Evolutionary conservation across 805 yeast species (phyloP), one percentile per base, ranked within the genome.

Genomic region (Allodekkera sacchari): DNA sequence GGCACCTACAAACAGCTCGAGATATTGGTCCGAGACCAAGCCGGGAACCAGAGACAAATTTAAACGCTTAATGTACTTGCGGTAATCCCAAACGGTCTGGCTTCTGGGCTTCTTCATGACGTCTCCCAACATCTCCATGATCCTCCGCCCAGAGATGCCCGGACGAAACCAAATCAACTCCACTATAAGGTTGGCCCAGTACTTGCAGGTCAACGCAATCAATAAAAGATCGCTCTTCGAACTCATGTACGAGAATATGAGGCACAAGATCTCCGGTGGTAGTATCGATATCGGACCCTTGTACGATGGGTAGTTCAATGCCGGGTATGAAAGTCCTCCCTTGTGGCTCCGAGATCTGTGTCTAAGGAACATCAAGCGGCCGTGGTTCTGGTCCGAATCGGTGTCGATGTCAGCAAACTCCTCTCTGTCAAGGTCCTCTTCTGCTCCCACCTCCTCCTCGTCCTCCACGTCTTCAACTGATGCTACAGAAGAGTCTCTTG

Each of bases 131-230:
- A 71, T 70, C 27, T 56, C 55, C 41, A 74, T 69, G 3, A 76
- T 63, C 2, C 51, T 37, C 28, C 63, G 66, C 37, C 65, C 63
- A 39, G 68, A 71, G 54, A 83, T 66, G 26, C 71, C 72, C 3
- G 96, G 96, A 37, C 97, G 71, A 50, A 83, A 83, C 94, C 96
- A 88, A 19, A 88, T 61, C 25, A 79, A 65, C 46, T 83, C 95
- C 8, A 85, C 75, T 10, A 83, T 75, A 25, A 83, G 63, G 42
- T 74, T 71, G 8, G 87, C 82, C 81, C 95, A 87, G 38, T 76
- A 70, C 45, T 74, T 76, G 56, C 95, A 87, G 6, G 84, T 88
- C 1, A 84, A 65, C 39, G 84, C 59, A 15, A 80, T 55, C 10
- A 74, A 63, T 18, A 73, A 74, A 37, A 77, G 59, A 44, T 80